A percentile compares a stretch with the other conserved stretches of the same genome.
Evolutionary conservation across 306 rosid species (phyloP).

Genomic region (Castanea sativa): DNA sequence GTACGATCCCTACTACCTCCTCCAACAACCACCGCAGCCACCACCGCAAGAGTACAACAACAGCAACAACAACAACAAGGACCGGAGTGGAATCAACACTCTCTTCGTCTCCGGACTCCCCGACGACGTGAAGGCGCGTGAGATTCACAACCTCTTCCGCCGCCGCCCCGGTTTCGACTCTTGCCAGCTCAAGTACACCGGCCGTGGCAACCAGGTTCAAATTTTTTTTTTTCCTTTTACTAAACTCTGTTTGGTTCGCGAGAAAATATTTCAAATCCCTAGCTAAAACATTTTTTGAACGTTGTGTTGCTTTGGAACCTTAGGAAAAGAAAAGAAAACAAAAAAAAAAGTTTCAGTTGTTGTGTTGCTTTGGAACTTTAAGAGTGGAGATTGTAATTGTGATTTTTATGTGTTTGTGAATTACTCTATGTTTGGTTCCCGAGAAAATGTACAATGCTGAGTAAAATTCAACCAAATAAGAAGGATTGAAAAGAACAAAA

Average conservation of each 20-base stretch:
- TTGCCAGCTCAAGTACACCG: constrained; percentile 98
- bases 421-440: no score
- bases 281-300: no score
- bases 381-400: no score
- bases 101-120: constrained; percentile 97
- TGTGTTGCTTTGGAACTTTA: no score
- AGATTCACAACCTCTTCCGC: constrained; percentile 96
- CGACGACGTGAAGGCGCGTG: constrained; percentile 93
- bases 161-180: constrained; percentile 90
- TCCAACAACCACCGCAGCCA: constrained; percentile 38
- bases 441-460: no score
- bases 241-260: constrained; percentile 1
- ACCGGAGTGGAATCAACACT: constrained; percentile 69
- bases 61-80: constrained; percentile 24
- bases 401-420: no score
- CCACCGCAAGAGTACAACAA: constrained; percentile 10
- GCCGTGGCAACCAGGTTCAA: constrained; percentile 82
- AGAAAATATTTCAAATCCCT: neutral
- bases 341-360: neutral
- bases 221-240: neutral
- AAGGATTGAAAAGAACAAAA: no score
- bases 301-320: no score
- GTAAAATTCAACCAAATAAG: no score
- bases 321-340: no score
- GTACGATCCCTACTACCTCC: constrained; percentile 66